These are phyloP conservation scores for Sclerotinia sclerotiorum DNA, from an alignment of 2,329 filamentous ascomycete genomes.

Conservation along the genomic window DNA sequence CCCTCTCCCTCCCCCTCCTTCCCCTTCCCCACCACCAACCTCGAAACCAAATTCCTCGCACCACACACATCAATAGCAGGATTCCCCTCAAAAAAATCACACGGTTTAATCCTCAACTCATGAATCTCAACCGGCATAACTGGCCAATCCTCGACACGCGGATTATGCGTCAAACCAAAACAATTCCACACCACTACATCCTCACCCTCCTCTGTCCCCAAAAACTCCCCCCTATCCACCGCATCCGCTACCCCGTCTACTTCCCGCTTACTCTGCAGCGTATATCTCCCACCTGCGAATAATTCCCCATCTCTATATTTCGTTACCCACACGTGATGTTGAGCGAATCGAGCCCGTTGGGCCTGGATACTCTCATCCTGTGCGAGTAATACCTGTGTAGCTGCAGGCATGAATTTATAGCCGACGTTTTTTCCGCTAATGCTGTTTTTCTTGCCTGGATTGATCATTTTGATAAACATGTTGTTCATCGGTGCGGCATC, in stretches of 20 bases:
- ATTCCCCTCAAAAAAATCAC: conserved; percentile 51
- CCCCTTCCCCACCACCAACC: not conserved
- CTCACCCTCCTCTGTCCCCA: conserved; percentile 63
- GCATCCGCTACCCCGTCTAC: conserved; percentile 54
- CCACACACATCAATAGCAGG: conserved; percentile 48
- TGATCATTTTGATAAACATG: conserved; percentile 84
- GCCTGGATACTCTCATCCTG: conserved; percentile 81
- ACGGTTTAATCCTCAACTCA: conserved; percentile 59
- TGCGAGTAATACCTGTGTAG: conserved; percentile 76
- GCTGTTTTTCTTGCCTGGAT: conserved; percentile 75
- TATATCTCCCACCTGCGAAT: conserved; percentile 40
- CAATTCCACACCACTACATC: conserved; percentile 92
- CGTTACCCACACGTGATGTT: conserved; percentile 85
- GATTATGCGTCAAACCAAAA: conserved; percentile 87
- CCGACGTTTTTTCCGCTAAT: conserved; percentile 78
- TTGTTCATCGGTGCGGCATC: conserved; percentile 49
- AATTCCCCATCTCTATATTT: conserved; percentile 62
- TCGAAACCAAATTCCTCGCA: conserved; percentile 8
- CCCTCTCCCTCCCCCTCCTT: not conserved
- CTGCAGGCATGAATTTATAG: conserved; percentile 85
- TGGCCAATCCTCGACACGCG: conserved; percentile 84
- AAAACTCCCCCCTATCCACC: conserved; percentile 81
- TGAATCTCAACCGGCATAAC: conserved; percentile 79
- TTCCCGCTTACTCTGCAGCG: conserved; percentile 38
- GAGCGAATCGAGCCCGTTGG: conserved; percentile 85